phyloP scores from a whole-genome alignment of 192 early-diverging fungal species.

The Chytriomyces sp. region DNA sequence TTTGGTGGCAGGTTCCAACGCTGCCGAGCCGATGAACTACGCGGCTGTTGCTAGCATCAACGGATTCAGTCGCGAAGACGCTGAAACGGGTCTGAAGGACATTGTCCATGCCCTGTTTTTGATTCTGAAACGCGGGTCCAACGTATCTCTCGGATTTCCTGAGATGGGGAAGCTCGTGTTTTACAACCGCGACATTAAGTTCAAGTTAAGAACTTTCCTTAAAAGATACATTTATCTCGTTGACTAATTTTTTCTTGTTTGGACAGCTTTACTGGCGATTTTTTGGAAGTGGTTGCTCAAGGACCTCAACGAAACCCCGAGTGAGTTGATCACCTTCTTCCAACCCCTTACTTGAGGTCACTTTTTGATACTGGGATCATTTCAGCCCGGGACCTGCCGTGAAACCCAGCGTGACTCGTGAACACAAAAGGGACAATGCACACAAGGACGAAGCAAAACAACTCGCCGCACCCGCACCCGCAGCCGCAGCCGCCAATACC shows the following conservation, averaged over 20 bases:
- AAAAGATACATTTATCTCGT: neutral
- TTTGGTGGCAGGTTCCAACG: constrained; percentile 16
- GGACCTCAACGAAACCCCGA: constrained; percentile 1
- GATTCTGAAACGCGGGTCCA: constrained; percentile 38
- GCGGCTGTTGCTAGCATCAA: constrained; percentile 35
- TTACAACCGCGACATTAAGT: constrained; percentile 38
- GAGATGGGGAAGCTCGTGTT: constrained; percentile 44
- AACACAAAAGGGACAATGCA: neutral
- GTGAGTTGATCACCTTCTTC: no score
- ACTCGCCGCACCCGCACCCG: neutral
- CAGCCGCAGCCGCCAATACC: no score
- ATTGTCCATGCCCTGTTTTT: constrained; percentile 45
- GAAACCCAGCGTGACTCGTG: no score
- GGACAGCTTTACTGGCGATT: constrained; percentile 11
- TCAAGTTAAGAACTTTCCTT: constrained; percentile 29
- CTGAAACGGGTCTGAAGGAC: constrained; percentile 52
- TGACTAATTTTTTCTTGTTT: neutral
- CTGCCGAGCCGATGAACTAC: constrained; percentile 49
- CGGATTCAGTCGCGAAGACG: constrained; percentile 43
- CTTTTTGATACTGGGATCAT: no score
- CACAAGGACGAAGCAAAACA: neutral
- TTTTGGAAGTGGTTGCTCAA: constrained; percentile 7
- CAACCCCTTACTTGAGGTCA: no score
- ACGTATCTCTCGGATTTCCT: constrained; percentile 33
- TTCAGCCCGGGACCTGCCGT: no score